Evolutionary conservation across 441 rosid genomes (phyloP), one percentile per base, ranked within the genome.

Genomic region (Erodium moschatum): DNA sequence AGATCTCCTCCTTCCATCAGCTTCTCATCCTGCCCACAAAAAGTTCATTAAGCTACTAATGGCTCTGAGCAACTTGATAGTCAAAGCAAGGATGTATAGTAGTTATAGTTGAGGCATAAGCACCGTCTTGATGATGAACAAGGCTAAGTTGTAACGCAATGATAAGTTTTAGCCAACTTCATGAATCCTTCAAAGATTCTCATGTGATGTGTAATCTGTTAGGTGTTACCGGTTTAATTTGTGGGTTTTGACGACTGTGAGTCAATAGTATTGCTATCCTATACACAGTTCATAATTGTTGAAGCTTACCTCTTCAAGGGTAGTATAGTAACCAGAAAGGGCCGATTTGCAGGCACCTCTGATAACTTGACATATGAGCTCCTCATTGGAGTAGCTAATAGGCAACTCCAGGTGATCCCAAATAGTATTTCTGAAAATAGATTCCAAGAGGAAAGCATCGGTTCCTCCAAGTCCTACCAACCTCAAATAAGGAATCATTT

Each of bases 341-440:
- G 92, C 98, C 74, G 96, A 82, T 80, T 81, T 86, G 84, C 97
- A 90, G 44, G 96, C 98, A 78, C 85, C 89, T 64, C 82, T 79
- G 77, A 92, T 82, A 31, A 84, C 97, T 50, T 79, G 84, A 71
- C 97, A 86, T 70, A 92, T 85, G 65, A 88, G 85, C 74, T 89
- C 98, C 81, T 93, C 98, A 65, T 90, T 93, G 65, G 87, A 74
- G 72, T 72, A 83, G 65, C 95, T 93, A 69, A 93, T 73, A 60
- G 97, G 97, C 77, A 87, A 77, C 69, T 89, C 88, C 74, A 93
- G 88, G 77, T 89, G 97, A 38, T 82, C 96, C 98, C 98, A 93
- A 60, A 90, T 69, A 18, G 89, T 33, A 82, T 93, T 89, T 63
- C 85, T 84, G 74, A 93, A 90, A 74, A 90, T 74, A 66, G 98